Conservation (phyloP, 2,329 filamentous ascomycete species). For the Pyrenochaeta sp. region DNA sequence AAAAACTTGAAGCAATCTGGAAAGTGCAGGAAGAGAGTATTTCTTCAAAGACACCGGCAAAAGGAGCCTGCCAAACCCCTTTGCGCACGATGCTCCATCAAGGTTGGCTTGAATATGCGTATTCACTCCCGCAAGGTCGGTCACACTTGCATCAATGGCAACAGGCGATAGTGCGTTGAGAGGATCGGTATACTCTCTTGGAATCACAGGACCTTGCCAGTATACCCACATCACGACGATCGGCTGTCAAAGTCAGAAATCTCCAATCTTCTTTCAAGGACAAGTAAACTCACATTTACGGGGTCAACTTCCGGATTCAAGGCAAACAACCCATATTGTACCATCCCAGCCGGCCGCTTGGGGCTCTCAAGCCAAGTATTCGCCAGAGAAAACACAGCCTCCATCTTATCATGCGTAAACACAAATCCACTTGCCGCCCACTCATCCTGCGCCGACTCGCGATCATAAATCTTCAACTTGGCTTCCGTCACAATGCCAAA, state of each 20-base stretch:
- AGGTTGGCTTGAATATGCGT: constrained; percentile 10
- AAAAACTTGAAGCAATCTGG: constrained; percentile 21
- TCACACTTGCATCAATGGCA: constrained; percentile 10
- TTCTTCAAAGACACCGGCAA: constrained; percentile 18
- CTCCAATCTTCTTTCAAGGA: not conserved
- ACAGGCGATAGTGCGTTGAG: constrained; percentile 22
- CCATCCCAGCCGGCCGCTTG: constrained; percentile 15
- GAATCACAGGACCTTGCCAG: constrained; percentile 24
- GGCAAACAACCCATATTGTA: constrained; percentile 19
- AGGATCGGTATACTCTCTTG: constrained; percentile 21
- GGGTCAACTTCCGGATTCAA: constrained; percentile 19
- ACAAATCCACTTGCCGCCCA: constrained; percentile 21
- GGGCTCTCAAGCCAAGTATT: constrained; percentile 22
- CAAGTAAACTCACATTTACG: constrained; percentile 14
- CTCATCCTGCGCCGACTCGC: constrained; percentile 8
- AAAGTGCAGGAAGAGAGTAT: constrained; percentile 16
- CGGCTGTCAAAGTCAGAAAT: constrained; percentile 11
- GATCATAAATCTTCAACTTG: constrained; percentile 26
- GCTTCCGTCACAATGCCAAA: constrained; percentile 41
- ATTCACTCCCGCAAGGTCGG: constrained; percentile 24
- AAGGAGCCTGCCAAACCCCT: constrained; percentile 14
- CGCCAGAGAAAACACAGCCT: constrained; percentile 14
- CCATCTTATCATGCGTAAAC: constrained; percentile 26
- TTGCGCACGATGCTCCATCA: constrained; percentile 21
- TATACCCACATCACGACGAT: constrained; percentile 22